These are phyloP conservation scores for Elongisporangium senticosum DNA, from an alignment of 352 stramenopile genomes.

Conservation along the genomic window DNA sequence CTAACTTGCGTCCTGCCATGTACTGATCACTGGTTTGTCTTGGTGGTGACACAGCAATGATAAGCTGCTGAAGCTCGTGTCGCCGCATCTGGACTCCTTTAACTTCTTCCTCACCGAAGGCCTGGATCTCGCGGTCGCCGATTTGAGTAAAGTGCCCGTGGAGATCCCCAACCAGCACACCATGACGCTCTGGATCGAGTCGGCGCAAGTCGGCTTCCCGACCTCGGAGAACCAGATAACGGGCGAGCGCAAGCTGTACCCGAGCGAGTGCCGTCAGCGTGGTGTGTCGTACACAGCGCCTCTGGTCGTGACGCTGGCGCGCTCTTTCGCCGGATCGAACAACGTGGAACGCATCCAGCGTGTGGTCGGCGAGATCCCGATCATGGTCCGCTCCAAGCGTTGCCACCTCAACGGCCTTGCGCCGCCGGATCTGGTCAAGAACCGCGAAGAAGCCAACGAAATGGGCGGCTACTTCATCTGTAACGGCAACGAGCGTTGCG, in stretches of 20 bases:
- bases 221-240: conserved; percentile 81
- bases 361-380: conserved; percentile 93
- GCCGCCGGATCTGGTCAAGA: conserved; percentile 85
- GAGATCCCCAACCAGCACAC: conserved; percentile 84
- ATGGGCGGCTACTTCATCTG: conserved; percentile 99
- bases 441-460: conserved; percentile 93
- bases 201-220: conserved; percentile 91
- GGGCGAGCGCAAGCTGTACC: conserved; percentile 81
- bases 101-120: conserved; percentile 97
- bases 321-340: conserved; percentile 70
- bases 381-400: conserved; percentile 96
- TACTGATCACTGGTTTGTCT: conserved; percentile 11
- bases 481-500: conserved; percentile 98
- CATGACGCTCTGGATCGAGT: conserved; percentile 90
- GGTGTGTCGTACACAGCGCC: conserved; percentile 95
- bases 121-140: conserved; percentile 88
- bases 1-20: conserved; percentile 1
- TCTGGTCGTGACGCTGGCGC: conserved; percentile 91
- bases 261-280: conserved; percentile 95
- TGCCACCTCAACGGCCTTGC: conserved; percentile 92
- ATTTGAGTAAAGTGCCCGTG: conserved; percentile 89
- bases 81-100: conserved; percentile 98
- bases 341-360: conserved; percentile 82
- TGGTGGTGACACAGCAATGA: conserved; percentile 43
- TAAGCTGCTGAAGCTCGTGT: conserved; percentile 88